Evolutionary conservation across 176 grass and related monocot species (phyloP), one percentile per base, ranked within the genome.

Genomic region (Paspalum notatum): DNA sequence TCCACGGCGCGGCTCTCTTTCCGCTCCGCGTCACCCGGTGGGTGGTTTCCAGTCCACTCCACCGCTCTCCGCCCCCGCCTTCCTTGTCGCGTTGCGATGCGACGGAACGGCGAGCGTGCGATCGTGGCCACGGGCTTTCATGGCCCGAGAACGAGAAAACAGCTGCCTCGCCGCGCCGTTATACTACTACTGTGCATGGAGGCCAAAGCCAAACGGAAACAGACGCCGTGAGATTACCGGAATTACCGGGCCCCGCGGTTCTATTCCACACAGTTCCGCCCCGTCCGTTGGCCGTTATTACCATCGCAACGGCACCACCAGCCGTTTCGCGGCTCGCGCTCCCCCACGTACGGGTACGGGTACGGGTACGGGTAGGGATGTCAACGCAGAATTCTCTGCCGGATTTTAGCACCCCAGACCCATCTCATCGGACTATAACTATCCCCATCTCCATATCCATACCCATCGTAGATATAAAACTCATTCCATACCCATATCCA

Each of bases 251-350:
- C 47, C 1, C 12, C 11, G 22, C 3, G 0, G 13, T 8, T 51
- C 0, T 20, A 1, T 9, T 18, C 18, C 62, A 59, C 24, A 13
- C 8, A 10, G 1, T 47, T 24, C 13, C 60, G 10, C 5, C 4
- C 11, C 47, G 6, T 49, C 53, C 74, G 75, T 65, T 66, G 76
- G 84, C 41, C 59, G 59, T 74, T 86, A 63, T 74, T 86, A 63
- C 56, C 17, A 22, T 17, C 48, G 13, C 71, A 75, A 51, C 84
- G 50, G 62, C 51, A 37, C 60, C 60, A 65, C 17, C 74, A 64
- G 84, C 58, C 59, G 84, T 66, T 80, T 79, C 80, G 66, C 32
- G 32, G 32, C 32, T n/a, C n/a, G n/a, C 75, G 73, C 48, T 77
- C 4, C 39, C 74, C 66, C 86, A 78, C 74, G 66, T 58, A 38